Conservation (phyloP, 768 basidiomycete genomes). For the Lactarius tabidus region DNA sequence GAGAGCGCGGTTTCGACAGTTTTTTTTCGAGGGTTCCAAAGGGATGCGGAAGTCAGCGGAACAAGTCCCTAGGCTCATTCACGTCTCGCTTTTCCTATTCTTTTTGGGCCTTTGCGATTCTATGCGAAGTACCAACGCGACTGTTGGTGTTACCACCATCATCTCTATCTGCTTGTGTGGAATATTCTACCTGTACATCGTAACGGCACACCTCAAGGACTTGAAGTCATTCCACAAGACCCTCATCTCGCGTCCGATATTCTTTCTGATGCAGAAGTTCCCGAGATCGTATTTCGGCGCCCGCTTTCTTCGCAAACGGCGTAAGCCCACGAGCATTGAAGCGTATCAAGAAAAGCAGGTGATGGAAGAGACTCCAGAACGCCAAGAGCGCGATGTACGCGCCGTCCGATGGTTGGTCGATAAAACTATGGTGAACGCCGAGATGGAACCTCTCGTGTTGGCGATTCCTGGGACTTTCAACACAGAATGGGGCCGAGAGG, state of each 20-base stretch:
- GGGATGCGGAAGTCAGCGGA: too few relatives aligned
- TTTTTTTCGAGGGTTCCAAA: too few relatives aligned
- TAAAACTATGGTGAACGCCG: neutral
- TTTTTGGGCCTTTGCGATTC: slow-evolving; percentile 47
- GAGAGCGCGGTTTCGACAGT: too few relatives aligned
- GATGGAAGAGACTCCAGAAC: neutral
- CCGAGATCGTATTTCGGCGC: neutral
- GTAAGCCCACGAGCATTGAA: neutral
- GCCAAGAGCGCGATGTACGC: slow-evolving; percentile 1
- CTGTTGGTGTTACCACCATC: slow-evolving; percentile 10
- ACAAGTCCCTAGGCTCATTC: too few relatives aligned
- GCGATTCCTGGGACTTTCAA: slow-evolving; percentile 1
- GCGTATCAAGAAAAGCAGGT: neutral
- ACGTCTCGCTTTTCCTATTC: slow-evolving; percentile 51
- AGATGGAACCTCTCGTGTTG: neutral
- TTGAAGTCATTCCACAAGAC: slow-evolving; percentile 15
- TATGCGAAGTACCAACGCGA: slow-evolving; percentile 32
- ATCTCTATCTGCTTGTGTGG: slow-evolving; percentile 12
- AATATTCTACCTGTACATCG: slow-evolving; percentile 14
- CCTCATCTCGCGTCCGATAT: slow-evolving; percentile 5
- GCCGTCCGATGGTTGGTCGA: too few relatives aligned
- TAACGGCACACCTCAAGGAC: neutral
- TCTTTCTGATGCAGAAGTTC: slow-evolving; percentile 8
- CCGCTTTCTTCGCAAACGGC: neutral
- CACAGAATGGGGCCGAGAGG: neutral